These are phyloP conservation scores for Fusarium hainanense DNA, from an alignment of 2,329 filamentous ascomycete species.

Conservation along the genomic window DNA sequence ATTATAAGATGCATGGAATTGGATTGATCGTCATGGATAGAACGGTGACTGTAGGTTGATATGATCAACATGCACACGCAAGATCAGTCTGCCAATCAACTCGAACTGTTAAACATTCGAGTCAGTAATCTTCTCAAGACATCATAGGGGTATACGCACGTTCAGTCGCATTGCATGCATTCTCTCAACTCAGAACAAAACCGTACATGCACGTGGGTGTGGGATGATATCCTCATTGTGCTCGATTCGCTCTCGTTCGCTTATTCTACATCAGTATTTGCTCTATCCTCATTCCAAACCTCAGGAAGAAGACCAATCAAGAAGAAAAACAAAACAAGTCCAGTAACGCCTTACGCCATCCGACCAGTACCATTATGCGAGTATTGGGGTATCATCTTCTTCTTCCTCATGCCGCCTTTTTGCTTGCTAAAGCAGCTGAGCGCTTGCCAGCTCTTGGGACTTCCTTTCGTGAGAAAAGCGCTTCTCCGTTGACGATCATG, in stretches of 20 bases:
- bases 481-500: slow-evolving; percentile 72
- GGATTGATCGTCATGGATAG: not conserved
- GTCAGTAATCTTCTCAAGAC: not conserved
- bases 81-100: not conserved
- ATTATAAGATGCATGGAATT: not conserved
- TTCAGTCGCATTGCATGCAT: not conserved
- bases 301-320: not conserved
- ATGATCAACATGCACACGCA: not conserved
- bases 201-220: not conserved
- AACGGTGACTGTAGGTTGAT: not conserved
- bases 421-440: slow-evolving; percentile 42
- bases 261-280: slow-evolving; percentile 18
- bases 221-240: not conserved
- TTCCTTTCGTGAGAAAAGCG: slow-evolving; percentile 64
- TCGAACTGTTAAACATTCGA: not conserved
- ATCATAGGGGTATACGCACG: not conserved
- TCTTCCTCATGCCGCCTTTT: slow-evolving; percentile 34
- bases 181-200: not conserved
- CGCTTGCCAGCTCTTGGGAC: slow-evolving; percentile 61
- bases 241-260: slow-evolving; percentile 6
- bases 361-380: slow-evolving; percentile 12
- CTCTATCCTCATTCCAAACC: not conserved
- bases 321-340: slow-evolving; percentile 9
- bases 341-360: slow-evolving; percentile 28
- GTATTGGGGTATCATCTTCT: slow-evolving; percentile 31